Evolutionary conservation across 352 stramenopile species (phyloP), one percentile per base, ranked within the genome.

Genomic region (Globisporangium abappressorium): DNA sequence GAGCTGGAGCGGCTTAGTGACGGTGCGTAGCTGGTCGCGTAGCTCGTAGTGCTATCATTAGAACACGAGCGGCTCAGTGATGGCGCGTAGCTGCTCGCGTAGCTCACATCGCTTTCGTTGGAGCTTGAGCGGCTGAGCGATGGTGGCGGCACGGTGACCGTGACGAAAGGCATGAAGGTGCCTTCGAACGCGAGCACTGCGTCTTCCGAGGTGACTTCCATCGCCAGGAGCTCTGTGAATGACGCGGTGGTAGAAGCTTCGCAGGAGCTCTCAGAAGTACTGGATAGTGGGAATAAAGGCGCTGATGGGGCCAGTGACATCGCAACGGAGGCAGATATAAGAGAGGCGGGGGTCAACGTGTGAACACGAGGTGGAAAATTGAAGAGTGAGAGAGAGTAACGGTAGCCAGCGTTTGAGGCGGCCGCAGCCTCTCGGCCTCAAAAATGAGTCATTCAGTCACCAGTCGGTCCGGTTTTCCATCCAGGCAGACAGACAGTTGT

Each of bases 231-330:
- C 26, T 65, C 59, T 5, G 26, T 33, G 43, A 65, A 61, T 22
- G 54, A 26, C 18, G 24, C 5, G 24, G 28, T 5, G 8, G 53
- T 14, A 20, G 24, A 28, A 20, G 20, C 43, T 24, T 30, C 33
- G 24, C 38, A 33, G 26, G 26, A 47, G 46, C 60, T 65, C 28
- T 14, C n/a, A 22, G 14, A 15, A 1, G 34, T n/a, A 51, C 18
- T 51, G 43, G 43, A 51, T 51, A 18, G 18, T 30, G 38, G 28
- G 57, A 54, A 62, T 69, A 69, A 69, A 69, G 64, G 64, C 64
- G 64, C 22, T 11, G 18, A 18, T 11, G 22, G n/a, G 22, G 54
- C 64, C 64, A 69, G 64, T 69, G 64, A 64, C 64, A 69, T 69
- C 36, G 43, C 28, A 26, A 20, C n/a, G 12, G 22, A 24, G 41